Base-by-base conservation (phyloP, 208 protist species). In the Angomonas ambiguus region DNA sequence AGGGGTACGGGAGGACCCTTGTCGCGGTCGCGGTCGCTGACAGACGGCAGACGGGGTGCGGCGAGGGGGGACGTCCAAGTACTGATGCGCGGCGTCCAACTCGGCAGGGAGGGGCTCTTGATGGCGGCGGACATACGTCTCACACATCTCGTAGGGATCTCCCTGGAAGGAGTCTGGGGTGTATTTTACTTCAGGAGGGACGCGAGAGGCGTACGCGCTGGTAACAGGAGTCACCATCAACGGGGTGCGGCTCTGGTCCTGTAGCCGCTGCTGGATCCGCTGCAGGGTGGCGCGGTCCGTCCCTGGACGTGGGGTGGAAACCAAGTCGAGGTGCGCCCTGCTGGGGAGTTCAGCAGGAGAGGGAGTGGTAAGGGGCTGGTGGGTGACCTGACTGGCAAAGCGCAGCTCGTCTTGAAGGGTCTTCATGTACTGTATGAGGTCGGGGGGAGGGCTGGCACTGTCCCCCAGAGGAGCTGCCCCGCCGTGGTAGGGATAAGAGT, bases 341-440 rank as follows among this genome's bases (percentile, higher is more conserved):
- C 24, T 33, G 11, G 55, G 11, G 24, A 41, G 20, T 31, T 24
- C 2, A 4, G 31, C 10, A n/a, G 16, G 22, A 13, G 18, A 16
- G 55, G 24, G 10, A 25, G 8, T 27, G 27, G 51, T 1, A 24
- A 13, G 62, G 3, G 22, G 64, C 53, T 59, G 35, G 33, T 69
- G 56, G 6, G 67, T 65, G 20, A 25, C 57, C 13, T 45, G 49
- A 25, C 51, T 18, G 33, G 71, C 77, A 34, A 71, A 71, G 22
- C 79, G 74, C 57, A 93, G 67, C 68, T 93, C 81, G 31, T 79
- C 79, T 25, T 77, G 83, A 2, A 93, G 69, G 51, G 74, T 72
- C 59, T 74, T 76, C 83, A 90, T 81, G 61, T 86, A 87, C 38
- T 80, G 63, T 62, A 85, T 67, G 30, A 88, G 57, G 55, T 90